Base-by-base conservation (phyloP, 192 early-diverging fungal genomes). In the Coemansia reversa region DNA sequence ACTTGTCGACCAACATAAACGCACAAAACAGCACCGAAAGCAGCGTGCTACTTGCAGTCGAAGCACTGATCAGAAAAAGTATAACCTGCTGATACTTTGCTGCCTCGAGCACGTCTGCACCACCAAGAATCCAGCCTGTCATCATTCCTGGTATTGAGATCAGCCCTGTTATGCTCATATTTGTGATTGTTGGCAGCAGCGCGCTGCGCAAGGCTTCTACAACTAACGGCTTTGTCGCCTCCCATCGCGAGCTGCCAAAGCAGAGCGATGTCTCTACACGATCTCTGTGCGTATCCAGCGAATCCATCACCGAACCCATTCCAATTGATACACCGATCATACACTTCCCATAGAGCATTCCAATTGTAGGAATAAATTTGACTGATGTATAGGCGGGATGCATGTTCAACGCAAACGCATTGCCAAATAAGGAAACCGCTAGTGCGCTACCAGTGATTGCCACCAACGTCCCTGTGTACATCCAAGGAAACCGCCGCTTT, bases 101-200 rank as follows among this genome's bases (percentile, higher is more conserved):
- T 0, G 93, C 92, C 48, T 92, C 85, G 62, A 86, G 83, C 27
- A 93, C 87, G 7, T 87, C 81, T 0, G 92, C 86, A 30, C 93
- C 93, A n/a, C 89, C 91, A 53, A 95, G 84, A 47, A 94, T 84
- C 66, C 92, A 92, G 27, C 93, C 93, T 0, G 89, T 92, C 93
- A 95, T 93, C 79, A 91, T 84, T 4, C 90, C 93, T 0, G 93
- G 93, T 52, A 95, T 95, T 14, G 92, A 91, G 29, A 95, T 90
- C 54, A 95, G 71, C 8, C 92, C 93, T 48, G 91, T 90, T 33
- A 93, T 86, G 59, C 87, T 82, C 88, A 94, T 90, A 23, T 86
- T 84, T 62, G 91, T 92, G 23, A 95, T 86, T 0, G 86, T 86
- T 1, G 94, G 94, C 53, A 93, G 62, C 69, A 93, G 81, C n/a